Percentiles rank a stretch among this genome's conserved stretches.
Conservation (phyloP, 1,139 yeast genomes). For the Nakaseomyces uthaithaninus region DNA sequence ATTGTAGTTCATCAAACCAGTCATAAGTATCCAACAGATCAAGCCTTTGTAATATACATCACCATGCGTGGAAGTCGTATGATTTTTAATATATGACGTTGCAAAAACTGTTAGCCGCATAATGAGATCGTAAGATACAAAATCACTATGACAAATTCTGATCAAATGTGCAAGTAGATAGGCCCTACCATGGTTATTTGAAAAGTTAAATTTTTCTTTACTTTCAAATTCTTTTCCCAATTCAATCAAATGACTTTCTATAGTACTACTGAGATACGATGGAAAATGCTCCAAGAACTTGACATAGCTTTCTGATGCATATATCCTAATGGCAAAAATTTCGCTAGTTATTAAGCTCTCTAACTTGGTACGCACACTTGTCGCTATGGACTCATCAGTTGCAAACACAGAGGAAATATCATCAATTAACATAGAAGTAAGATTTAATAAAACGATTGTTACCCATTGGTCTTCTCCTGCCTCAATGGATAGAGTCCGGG, state of each 20-base stretch:
- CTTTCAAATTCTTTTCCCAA: constrained; percentile 34
- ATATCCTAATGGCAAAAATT: constrained; percentile 34
- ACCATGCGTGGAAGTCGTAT: constrained; percentile 27
- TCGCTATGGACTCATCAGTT: constrained; percentile 24
- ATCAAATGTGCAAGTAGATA: constrained; percentile 36
- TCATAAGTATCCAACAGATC: constrained; percentile 65
- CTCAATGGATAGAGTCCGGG: background rate
- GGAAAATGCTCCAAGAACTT: constrained; percentile 32
- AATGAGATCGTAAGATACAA: constrained; percentile 34
- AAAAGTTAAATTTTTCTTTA: constrained; percentile 30
- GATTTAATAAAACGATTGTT: constrained; percentile 23
- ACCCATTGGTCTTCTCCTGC: constrained; percentile 16
- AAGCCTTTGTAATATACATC: constrained; percentile 37
- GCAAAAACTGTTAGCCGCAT: constrained; percentile 33
- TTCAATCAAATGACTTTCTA: constrained; percentile 27
- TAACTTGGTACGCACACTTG: constrained; percentile 27
- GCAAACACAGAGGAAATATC: constrained; percentile 29
- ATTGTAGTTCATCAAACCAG: constrained; percentile 63
- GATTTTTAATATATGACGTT: constrained; percentile 31
- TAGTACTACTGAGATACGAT: constrained; percentile 25
- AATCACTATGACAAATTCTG: constrained; percentile 31
- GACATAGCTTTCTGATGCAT: constrained; percentile 34
- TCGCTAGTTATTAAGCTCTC: constrained; percentile 32
- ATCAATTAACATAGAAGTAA: constrained; percentile 20
- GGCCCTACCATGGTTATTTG: constrained; percentile 38